Percentiles rank a stretch among this genome's conserved stretches.
phyloP scores from a whole-genome alignment of 495 filamentous ascomycete species.

The Annulohypoxylon bovei region DNA sequence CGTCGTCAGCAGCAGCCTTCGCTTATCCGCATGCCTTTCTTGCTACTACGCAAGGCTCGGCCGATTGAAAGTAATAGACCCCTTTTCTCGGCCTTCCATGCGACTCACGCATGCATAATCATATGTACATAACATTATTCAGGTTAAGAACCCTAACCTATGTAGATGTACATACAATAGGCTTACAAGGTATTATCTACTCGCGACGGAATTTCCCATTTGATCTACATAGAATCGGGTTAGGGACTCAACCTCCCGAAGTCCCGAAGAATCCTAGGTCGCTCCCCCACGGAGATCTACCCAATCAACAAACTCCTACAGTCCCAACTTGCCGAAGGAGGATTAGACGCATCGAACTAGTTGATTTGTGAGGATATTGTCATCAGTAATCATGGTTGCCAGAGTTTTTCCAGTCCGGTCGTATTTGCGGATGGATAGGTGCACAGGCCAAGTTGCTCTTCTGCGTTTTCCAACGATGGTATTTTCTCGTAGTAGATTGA shows the following conservation, averaged over 20 bases:
- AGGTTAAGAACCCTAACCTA: slow-evolving; percentile 20
- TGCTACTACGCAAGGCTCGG: slow-evolving; percentile 21
- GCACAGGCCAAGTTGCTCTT: slow-evolving; percentile 8
- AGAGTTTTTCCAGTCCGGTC: slow-evolving; percentile 17
- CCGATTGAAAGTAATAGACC: slow-evolving; percentile 12
- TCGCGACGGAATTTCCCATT: slow-evolving; percentile 23
- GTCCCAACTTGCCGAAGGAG: slow-evolving; percentile 33
- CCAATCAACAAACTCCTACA: slow-evolving; percentile 23
- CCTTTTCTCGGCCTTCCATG: slow-evolving; percentile 17
- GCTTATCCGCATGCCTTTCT: slow-evolving; percentile 31
- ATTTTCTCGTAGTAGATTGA: background rate
- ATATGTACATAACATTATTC: background rate
- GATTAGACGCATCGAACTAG: slow-evolving; percentile 24
- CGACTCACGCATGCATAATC: background rate
- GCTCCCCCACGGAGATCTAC: slow-evolving; percentile 22
- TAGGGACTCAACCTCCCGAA: slow-evolving; percentile 37
- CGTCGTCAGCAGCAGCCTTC: slow-evolving; percentile 20
- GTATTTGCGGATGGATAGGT: slow-evolving; percentile 1
- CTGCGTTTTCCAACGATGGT: background rate
- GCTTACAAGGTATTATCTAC: too few relatives aligned
- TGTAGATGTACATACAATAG: background rate
- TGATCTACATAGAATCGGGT: slow-evolving; percentile 28
- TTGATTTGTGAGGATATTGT: slow-evolving; percentile 40
- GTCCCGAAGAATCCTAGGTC: slow-evolving; percentile 34
- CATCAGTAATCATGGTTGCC: slow-evolving; percentile 32